A percentile compares a stretch with the other conserved stretches of the same genome.
Evolutionary conservation across 2,329 filamentous ascomycete species (phyloP).

Genomic region (Penicillium crustosum): DNA sequence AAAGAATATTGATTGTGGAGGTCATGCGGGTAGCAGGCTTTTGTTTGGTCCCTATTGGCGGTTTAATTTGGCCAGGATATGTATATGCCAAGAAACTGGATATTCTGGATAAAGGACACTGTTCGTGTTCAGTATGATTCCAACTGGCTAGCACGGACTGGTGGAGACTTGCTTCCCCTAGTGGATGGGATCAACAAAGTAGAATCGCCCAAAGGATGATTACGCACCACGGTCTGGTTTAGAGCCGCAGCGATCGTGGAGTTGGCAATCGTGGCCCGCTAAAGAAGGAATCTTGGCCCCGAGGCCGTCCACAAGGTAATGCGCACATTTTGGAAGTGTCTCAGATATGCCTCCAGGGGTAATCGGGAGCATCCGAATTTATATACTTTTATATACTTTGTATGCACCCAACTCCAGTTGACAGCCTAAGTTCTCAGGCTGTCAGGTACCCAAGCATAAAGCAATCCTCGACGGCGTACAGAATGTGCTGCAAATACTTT

Average conservation of each 20-base stretch:
- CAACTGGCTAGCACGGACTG: background rate
- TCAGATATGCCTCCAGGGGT: constrained; percentile 1
- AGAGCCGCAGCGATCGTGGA: constrained; percentile 20
- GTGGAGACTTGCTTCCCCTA: constrained; percentile 3
- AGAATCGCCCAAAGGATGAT: constrained; percentile 6
- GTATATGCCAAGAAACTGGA: background rate
- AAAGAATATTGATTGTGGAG: background rate
- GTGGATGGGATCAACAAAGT: constrained; percentile 4
- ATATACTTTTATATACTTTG: no score
- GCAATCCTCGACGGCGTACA: no score
- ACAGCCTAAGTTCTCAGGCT: background rate
- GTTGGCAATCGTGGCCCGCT: background rate
- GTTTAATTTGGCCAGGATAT: background rate
- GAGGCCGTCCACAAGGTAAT: background rate
- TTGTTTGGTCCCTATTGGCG: background rate
- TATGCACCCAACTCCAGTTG: background rate
- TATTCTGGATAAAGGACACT: background rate
- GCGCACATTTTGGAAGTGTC: background rate
- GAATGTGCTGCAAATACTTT: background rate
- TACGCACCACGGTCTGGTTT: background rate
- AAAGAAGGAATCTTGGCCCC: constrained; percentile 12
- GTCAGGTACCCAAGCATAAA: background rate
- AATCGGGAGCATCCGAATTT: background rate
- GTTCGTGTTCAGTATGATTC: background rate
- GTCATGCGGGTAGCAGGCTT: background rate